Base-by-base conservation (phyloP, 2,329 filamentous ascomycete genomes). In the Pseudogymnoascus destructans region DNA sequence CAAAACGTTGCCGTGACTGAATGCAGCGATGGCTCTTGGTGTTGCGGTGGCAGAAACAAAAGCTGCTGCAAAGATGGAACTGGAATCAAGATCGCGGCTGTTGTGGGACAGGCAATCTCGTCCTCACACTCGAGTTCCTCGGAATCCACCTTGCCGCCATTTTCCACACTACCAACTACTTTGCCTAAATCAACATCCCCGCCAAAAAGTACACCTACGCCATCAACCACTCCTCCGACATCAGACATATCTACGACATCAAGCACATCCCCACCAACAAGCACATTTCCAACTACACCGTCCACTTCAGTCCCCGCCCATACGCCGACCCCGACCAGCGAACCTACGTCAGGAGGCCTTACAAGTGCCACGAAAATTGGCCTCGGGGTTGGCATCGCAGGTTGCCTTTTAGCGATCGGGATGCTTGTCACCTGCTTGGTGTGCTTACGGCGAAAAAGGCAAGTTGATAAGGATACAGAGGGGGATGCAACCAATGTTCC, bases 1-100 rank as follows among this genome's bases (percentile, higher is more conserved):
- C 56, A 58, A n/a, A 52, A 52, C 3, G 42, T 52, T 52, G 42
- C 42, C 5, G 11, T 58, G 23, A 46, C 56, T 11, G 36, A 58
- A 21, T 58, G 56, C 13, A 25, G 21, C 7, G 56, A 58, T 52
- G 56, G 56, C 13, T 46, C 35, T 33, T 58, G 56, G 56, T 58
- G 56, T 33, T 58, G 56, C n/a, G 55, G 55, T 3, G 23, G 38
- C 27, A 19, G 27, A 19, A 42, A 36, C 19, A 46, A 25, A 25
- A 11, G 11, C 21, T 40, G 33, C 19, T 57, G 55, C 35, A 13
- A 13, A 7, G 21, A 57, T 5, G 42, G 42, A 13, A 56, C 15
- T 17, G 42, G 42, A n/a, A 30, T 5, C 2, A 52, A 3, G 25
- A 52, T 52, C 23, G 42, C 42, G 2, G 42, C 42, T 10, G n/a